Evolutionary conservation across 495 filamentous ascomycete species (phyloP).

Genomic region (Cairneyella variabilis): DNA sequence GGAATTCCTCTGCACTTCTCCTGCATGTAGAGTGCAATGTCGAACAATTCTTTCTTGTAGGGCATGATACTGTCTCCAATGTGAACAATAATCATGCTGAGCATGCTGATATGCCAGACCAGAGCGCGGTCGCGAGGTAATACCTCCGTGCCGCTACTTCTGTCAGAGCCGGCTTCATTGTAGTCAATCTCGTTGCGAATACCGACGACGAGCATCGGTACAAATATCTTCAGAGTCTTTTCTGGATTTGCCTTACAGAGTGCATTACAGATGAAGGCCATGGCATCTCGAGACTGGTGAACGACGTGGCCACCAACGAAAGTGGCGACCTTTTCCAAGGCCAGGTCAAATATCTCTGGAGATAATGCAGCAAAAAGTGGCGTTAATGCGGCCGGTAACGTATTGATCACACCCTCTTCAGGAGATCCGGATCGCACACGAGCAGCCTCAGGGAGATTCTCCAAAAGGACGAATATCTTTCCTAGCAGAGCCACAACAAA

Average conservation of each 20-base stretch:
- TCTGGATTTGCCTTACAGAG: constrained; percentile 92
- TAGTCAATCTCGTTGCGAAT: constrained; percentile 97
- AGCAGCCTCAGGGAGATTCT: constrained; percentile 90
- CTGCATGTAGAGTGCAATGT: constrained; percentile 94
- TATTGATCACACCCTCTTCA: constrained; percentile 97
- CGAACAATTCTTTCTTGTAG: constrained; percentile 82
- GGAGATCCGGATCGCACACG: constrained; percentile 84
- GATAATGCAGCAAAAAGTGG: constrained; percentile 90
- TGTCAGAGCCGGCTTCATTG: constrained; percentile 92
- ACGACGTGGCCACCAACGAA: constrained; percentile 97
- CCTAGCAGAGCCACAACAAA: constrained; percentile 88
- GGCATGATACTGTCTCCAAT: constrained; percentile 84
- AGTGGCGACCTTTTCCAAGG: constrained; percentile 82
- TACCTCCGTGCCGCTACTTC: constrained; percentile 90
- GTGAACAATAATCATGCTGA: constrained; percentile 98
- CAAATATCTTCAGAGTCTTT: constrained; percentile 83
- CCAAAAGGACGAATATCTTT: constrained; percentile 89
- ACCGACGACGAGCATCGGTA: constrained; percentile 82
- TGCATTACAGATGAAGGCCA: constrained; percentile 97
- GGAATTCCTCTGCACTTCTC: constrained; percentile 88
- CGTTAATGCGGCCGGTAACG: constrained; percentile 85
- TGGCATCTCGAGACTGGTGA: constrained; percentile 94
- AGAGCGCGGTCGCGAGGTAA: constrained; percentile 87
- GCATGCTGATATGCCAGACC: constrained; percentile 95
- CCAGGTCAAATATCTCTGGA: constrained; percentile 87